Evolutionary conservation across 148 eudicot species (phyloP).

Genomic region (Nepenthes gracilis): DNA sequence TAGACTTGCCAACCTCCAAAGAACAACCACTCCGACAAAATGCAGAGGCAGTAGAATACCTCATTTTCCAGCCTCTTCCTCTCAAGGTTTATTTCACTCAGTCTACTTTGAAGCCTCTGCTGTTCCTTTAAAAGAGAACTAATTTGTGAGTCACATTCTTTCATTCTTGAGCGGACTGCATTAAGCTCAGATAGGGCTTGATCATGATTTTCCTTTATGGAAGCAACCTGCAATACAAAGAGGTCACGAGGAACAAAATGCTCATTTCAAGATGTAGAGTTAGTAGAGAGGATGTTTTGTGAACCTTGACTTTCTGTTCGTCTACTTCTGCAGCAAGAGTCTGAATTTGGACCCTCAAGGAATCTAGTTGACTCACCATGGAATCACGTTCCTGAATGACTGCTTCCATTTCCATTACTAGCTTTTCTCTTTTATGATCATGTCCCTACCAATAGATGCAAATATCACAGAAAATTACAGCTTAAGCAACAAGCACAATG

Average conservation of each 20-base stretch:
- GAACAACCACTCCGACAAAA: background rate
- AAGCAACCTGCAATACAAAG: slow-evolving; percentile 46
- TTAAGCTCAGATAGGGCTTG: slow-evolving; percentile 64
- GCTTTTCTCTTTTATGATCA: slow-evolving; percentile 80
- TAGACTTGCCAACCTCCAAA: background rate
- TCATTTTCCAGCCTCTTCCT: slow-evolving; percentile 93
- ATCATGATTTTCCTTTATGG: slow-evolving; percentile 38
- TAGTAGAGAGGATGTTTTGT: slow-evolving; percentile 1
- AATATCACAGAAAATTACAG: background rate
- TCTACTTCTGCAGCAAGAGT: slow-evolving; percentile 49
- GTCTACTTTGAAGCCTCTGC: slow-evolving; percentile 50
- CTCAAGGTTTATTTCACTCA: slow-evolving; percentile 64
- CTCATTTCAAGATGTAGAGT: background rate
- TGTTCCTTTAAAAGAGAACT: slow-evolving; percentile 58
- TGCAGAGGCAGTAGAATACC: slow-evolving; percentile 23
- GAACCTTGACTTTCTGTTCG: slow-evolving; percentile 52
- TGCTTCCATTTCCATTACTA: slow-evolving; percentile 90
- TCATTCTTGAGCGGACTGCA: slow-evolving; percentile 56
- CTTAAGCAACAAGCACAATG: too few species aligned
- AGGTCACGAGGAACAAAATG: slow-evolving; percentile 1
- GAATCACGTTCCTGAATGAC: slow-evolving; percentile 55
- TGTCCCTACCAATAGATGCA: slow-evolving; percentile 42
- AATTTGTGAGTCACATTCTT: slow-evolving; percentile 88
- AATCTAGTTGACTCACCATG: slow-evolving; percentile 51
- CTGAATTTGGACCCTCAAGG: slow-evolving; percentile 49